phyloP scores from a whole-genome alignment of 176 grass and related monocot genomes.

The maize (Zea mays) region Zm-B73-REFERENCE-NAM-5.0 NC_050101.1:15228001-15228500 shows the following conservation, averaged over 20 bases:
- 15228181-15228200: too few species aligned
- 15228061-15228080: neutral
- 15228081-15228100: neutral
- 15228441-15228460: too few species aligned
- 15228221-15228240: too few species aligned
- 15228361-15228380: slow-evolving; percentile 93
- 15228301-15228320: slow-evolving; percentile 47
- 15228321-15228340: slow-evolving; percentile 62
- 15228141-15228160: neutral
- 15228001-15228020: slow-evolving; percentile 70
- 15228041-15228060: slow-evolving; percentile 43
- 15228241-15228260: neutral
- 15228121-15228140: too few species aligned
- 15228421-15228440: slow-evolving; percentile 63
- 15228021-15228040: slow-evolving; percentile 55
- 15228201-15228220: too few species aligned
- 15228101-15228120: too few species aligned
- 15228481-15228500: too few species aligned
- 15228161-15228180: too few species aligned
- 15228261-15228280: neutral
- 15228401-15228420: slow-evolving; percentile 82
- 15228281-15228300: slow-evolving; percentile 42
- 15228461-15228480: neutral
- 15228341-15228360: slow-evolving; percentile 74
- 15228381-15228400: slow-evolving; percentile 91